A percentile compares a stretch with the other conserved stretches of the same genome.
These are phyloP conservation scores for Cladosporium sp. DNA, from an alignment of 2,329 filamentous ascomycete genomes.

Conservation along the genomic window DNA sequence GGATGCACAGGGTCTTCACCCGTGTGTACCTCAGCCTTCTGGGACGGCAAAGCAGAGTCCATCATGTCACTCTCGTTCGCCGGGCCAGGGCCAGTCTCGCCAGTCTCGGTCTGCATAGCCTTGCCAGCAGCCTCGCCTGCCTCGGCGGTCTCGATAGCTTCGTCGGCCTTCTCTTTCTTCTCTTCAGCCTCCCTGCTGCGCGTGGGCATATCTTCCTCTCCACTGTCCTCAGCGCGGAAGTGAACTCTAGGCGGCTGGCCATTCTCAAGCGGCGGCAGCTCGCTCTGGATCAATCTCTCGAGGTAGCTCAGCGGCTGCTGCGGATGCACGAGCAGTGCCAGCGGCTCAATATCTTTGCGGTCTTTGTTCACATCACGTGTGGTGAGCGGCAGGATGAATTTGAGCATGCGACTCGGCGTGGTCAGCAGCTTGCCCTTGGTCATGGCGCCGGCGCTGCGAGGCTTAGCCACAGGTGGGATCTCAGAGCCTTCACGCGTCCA, in stretches of 20 bases:
- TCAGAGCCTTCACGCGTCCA: slow-evolving; percentile 67
- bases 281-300: slow-evolving; percentile 83
- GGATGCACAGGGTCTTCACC: slow-evolving; percentile 48
- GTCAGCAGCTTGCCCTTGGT: slow-evolving; percentile 75
- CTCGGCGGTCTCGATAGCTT: slow-evolving; percentile 49
- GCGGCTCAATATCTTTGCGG: slow-evolving; percentile 73
- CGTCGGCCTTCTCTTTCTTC: slow-evolving; percentile 37
- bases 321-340: slow-evolving; percentile 82
- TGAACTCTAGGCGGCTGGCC: slow-evolving; percentile 70
- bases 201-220: slow-evolving; percentile 53
- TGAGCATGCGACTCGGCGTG: slow-evolving; percentile 76
- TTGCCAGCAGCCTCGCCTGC: slow-evolving; percentile 55
- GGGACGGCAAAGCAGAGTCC: slow-evolving; percentile 41
- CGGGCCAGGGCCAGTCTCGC: slow-evolving; percentile 23
- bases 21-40: slow-evolving; percentile 32
- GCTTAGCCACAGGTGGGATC: slow-evolving; percentile 55
- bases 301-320: slow-evolving; percentile 90
- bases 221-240: slow-evolving; percentile 77
- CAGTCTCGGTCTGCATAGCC: slow-evolving; percentile 41
- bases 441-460: slow-evolving; percentile 59
- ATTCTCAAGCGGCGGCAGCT: slow-evolving; percentile 67
- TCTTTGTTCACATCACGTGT: slow-evolving; percentile 60
- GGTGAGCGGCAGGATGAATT: slow-evolving; percentile 74
- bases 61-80: slow-evolving; percentile 19
- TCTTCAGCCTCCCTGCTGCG: slow-evolving; percentile 34